Percentiles rank a stretch among this genome's conserved stretches.
These are phyloP conservation scores for Gymnopilus junonius DNA, from an alignment of 768 basidiomycete genomes.

Conservation along the genomic window DNA sequence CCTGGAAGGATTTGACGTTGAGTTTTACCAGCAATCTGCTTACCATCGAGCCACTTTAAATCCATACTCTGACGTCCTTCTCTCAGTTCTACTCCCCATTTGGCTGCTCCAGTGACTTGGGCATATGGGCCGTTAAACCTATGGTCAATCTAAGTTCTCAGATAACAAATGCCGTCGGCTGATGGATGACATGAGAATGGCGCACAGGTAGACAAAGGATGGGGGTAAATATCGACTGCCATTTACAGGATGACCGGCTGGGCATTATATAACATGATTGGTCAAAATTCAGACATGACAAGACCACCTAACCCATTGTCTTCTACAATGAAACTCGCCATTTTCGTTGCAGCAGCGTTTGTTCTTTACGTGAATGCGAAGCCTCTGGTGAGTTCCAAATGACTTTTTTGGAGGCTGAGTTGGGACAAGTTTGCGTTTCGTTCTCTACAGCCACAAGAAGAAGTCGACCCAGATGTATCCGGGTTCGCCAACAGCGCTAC, in stretches of 20 bases:
- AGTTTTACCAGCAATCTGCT: not conserved
- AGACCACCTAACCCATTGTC: not conserved
- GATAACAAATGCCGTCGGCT: not conserved
- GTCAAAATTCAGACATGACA: not conserved
- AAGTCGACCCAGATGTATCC: not conserved
- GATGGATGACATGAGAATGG: not conserved
- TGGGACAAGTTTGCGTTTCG: not conserved
- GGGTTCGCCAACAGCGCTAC: too few relatives aligned
- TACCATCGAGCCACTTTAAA: not conserved
- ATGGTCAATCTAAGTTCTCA: not conserved
- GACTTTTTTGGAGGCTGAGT: not conserved
- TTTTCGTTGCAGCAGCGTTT: not conserved
- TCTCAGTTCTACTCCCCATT: not conserved
- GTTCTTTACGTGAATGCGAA: not conserved
- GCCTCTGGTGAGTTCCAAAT: not conserved
- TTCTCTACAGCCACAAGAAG: not conserved
- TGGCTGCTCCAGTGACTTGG: not conserved
- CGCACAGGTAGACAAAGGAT: too few relatives aligned
- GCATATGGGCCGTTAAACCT: not conserved
- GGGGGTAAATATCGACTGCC: too few relatives aligned
- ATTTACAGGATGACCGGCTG: not conserved
- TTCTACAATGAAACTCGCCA: not conserved
- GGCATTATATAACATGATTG: not conserved
- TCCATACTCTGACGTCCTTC: not conserved
- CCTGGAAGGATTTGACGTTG: not conserved